Base-by-base conservation (phyloP, 352 stramenopile species). In the Globisporangium uncinulatum region DNA sequence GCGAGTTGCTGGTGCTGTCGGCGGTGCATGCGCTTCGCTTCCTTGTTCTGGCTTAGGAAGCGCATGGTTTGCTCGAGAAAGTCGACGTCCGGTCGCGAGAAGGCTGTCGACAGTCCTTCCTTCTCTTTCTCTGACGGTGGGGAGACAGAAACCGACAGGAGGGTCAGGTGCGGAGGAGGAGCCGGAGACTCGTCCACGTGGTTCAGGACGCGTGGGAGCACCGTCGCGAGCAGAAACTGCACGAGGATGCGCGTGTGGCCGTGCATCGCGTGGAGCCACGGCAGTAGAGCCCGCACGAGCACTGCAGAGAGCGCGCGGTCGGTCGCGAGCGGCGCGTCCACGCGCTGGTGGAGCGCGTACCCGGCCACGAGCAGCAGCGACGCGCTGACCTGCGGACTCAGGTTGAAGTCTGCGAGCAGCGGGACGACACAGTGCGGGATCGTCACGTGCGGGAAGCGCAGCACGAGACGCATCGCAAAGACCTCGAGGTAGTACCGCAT, bases 401-500 rank as follows among this genome's bases (percentile, higher is more conserved):
- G 41, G 57, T 92, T 91, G 15, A 75, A 71, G 45, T 94, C 72
- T 7, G 56, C 48, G 15, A 94, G 77, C 62, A 92, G 75, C 17
- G 79, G 76, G 34, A 89, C 58, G 42, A 89, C 32, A 52, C 81
- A 56, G 7, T 43, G 44, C 3, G 63, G 56, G 43, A 85, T 71
- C 9, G 82, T 74, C 2, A 68, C 54, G 1, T 37, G 24, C 0
- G 83, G 80, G 46, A 87, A 90, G 8, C 70, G 74, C 46, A 73
- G 62, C 5, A 71, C 56, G 20, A 92, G 62, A 6, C 76, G 80
- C 79, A 94, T 94, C 15, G 64, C 69, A n/a, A 92, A 81, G 14
- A 92, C 62, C 56, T 94, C 84, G 67, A 92, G 87, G 69, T 89
- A 94, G 59, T 86, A 90, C 0, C 84, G 79, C 39, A 92, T 76